These are phyloP conservation scores for Clonostachys rosea DNA, from an alignment of 2,329 filamentous ascomycete genomes.

Conservation along the genomic window DNA sequence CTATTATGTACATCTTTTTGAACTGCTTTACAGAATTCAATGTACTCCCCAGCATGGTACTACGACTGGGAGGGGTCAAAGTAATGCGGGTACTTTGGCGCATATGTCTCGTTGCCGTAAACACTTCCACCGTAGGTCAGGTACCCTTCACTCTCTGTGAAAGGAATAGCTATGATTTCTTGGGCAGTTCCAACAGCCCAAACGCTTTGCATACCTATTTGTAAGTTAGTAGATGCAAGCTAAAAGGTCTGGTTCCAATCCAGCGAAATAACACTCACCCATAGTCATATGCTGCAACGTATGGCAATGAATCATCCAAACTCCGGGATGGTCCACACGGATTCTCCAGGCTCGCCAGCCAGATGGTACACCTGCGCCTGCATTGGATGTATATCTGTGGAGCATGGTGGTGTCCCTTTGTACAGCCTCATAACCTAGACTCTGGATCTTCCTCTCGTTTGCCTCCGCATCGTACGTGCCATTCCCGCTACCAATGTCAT, in stretches of 20 bases:
- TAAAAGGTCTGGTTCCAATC: background rate
- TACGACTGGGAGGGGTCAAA: background rate
- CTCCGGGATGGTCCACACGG: slow-evolving; percentile 42
- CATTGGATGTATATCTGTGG: slow-evolving; percentile 43
- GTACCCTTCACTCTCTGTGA: background rate
- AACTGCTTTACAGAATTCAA: too few relatives aligned
- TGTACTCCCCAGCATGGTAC: too few relatives aligned
- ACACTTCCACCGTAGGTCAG: background rate
- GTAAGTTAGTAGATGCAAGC: background rate
- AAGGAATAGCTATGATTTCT: background rate
- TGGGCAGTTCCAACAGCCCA: background rate
- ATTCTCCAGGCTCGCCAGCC: slow-evolving; percentile 60
- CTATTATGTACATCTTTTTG: too few relatives aligned
- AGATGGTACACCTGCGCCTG: slow-evolving; percentile 27
- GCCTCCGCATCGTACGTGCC: slow-evolving; percentile 44
- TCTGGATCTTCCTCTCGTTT: slow-evolving; percentile 32
- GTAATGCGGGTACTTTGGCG: background rate
- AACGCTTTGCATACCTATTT: background rate
- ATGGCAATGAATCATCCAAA: slow-evolving; percentile 46
- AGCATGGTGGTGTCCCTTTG: slow-evolving; percentile 46
- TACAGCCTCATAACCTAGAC: slow-evolving; percentile 21
- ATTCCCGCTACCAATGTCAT: slow-evolving; percentile 46
- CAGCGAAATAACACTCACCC: slow-evolving; percentile 5
- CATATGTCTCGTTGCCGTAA: background rate
- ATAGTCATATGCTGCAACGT: slow-evolving; percentile 36